Conservation (phyloP, 1,284 basidiomycete genomes). For the Tylopilus microsporus region DNA sequence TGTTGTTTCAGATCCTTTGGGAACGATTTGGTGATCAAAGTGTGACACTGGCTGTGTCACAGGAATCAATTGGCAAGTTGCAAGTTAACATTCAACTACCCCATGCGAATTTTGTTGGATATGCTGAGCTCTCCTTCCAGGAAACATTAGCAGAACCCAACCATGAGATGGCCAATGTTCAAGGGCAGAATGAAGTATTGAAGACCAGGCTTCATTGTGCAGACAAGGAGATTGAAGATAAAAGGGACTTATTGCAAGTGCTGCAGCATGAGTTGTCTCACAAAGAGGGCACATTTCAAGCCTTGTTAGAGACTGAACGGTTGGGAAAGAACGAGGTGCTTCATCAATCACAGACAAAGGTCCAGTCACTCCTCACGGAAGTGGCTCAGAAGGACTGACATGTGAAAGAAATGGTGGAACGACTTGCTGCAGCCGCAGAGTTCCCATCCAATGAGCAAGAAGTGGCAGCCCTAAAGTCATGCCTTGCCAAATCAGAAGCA, state of each 20-base stretch:
- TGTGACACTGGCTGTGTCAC: conserved; percentile 46
- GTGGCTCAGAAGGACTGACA: conserved; percentile 21
- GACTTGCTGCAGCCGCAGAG: conserved; percentile 20
- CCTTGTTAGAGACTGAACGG: conserved; percentile 25
- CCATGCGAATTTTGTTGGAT: not conserved
- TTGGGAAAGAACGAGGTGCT: conserved; percentile 19
- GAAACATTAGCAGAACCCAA: conserved; percentile 16
- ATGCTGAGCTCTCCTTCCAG: conserved; percentile 15
- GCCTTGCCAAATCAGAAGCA: conserved; percentile 29
- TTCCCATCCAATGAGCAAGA: conserved; percentile 22
- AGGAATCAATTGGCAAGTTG: conserved; percentile 50
- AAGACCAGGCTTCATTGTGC: conserved; percentile 15
- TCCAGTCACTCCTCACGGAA: conserved; percentile 23
- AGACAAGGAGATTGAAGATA: conserved; percentile 15
- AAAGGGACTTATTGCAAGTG: conserved; percentile 10
- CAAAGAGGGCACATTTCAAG: conserved; percentile 25
- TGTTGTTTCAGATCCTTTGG: conserved; percentile 45
- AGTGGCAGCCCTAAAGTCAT: conserved; percentile 22
- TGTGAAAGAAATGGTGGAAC: conserved; percentile 21
- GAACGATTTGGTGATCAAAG: conserved; percentile 59
- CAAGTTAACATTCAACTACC: conserved; percentile 37
- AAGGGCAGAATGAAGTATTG: conserved; percentile 24
- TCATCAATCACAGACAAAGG: conserved; percentile 13
- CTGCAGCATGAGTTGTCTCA: conserved; percentile 26
- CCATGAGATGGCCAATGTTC: conserved; percentile 17